Conservation (phyloP, 2,329 filamentous ascomycete genomes). For the Monosporascus ibericus region DNA sequence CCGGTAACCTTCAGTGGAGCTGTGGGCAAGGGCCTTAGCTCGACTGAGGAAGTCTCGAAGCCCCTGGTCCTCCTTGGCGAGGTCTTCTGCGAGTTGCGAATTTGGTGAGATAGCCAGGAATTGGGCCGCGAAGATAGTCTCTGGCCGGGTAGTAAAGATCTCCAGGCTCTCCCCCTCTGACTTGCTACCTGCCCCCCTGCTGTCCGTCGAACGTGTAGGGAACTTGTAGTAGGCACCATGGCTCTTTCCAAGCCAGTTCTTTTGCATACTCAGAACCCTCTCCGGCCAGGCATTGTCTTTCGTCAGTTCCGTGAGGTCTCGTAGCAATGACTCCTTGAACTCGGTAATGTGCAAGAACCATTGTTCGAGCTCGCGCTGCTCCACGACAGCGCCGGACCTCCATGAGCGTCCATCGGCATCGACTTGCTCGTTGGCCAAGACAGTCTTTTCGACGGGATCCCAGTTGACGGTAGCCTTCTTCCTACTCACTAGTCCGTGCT, state of each 20-base stretch:
- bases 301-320: slow-evolving; percentile 62
- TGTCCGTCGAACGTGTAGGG: slow-evolving; percentile 42
- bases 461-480: slow-evolving; percentile 82
- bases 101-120: slow-evolving; percentile 73
- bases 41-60: slow-evolving; percentile 64
- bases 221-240: slow-evolving; percentile 69
- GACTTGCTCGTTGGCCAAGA: slow-evolving; percentile 91
- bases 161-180: slow-evolving; percentile 46
- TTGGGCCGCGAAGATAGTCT: slow-evolving; percentile 82
- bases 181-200: slow-evolving; percentile 24
- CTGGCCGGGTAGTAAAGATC: slow-evolving; percentile 78
- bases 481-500: slow-evolving; percentile 74
- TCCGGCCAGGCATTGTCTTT: slow-evolving; percentile 70
- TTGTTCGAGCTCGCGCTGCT: slow-evolving; percentile 73
- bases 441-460: slow-evolving; percentile 83
- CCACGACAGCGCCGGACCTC: slow-evolving; percentile 79
- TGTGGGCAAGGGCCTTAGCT: slow-evolving; percentile 47
- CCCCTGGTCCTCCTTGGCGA: slow-evolving; percentile 53
- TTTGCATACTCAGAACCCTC: slow-evolving; percentile 74
- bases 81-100: slow-evolving; percentile 60
- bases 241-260: slow-evolving; percentile 82
- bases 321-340: slow-evolving; percentile 66
- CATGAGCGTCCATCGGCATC: slow-evolving; percentile 79
- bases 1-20: slow-evolving; percentile 62
- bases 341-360: slow-evolving; percentile 86